phyloP scores from a whole-genome alignment of 352 stramenopile genomes.

The Phytophthora megakarya region DNA sequence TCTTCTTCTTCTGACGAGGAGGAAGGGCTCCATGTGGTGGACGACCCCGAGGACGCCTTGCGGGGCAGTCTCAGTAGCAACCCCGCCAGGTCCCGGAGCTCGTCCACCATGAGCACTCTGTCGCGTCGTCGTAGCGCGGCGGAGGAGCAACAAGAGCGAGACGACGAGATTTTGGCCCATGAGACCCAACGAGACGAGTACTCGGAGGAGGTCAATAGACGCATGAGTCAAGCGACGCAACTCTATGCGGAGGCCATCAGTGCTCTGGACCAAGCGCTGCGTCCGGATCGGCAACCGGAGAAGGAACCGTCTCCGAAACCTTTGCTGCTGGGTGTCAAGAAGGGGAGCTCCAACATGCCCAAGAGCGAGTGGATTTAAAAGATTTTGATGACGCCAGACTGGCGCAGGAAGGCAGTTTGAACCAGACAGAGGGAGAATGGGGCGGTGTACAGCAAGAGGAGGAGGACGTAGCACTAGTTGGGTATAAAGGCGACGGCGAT shows the following conservation, averaged over 20 bases:
- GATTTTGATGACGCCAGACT: conserved; percentile 18
- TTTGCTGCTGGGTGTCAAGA: conserved; percentile 57
- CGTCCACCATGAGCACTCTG: conserved; percentile 37
- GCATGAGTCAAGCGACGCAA: conserved; percentile 58
- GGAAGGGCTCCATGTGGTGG: conserved; percentile 35
- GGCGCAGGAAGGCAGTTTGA: conserved; percentile 28
- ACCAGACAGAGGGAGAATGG: background rate
- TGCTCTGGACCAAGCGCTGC: conserved; percentile 53
- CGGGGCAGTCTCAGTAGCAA: conserved; percentile 36
- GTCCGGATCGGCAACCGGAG: conserved; percentile 42
- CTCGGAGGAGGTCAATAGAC: conserved; percentile 46
- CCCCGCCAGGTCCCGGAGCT: conserved; percentile 35
- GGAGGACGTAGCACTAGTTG: conserved; percentile 41
- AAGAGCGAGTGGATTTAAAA: conserved; percentile 60
- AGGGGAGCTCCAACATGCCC: conserved; percentile 42
- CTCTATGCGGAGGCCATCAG: conserved; percentile 62
- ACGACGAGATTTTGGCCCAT: conserved; percentile 37
- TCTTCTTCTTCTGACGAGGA: conserved; percentile 40
- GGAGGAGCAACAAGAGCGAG: conserved; percentile 40
- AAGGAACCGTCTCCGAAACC: conserved; percentile 47
- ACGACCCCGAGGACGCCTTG: conserved; percentile 46
- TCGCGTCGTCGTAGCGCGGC: conserved; percentile 31
- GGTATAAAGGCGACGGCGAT: conserved; percentile 41
- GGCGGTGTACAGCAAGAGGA: conserved; percentile 33
- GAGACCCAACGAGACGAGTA: conserved; percentile 40